A percentile compares a stretch with the other conserved stretches of the same genome.
Evolutionary conservation across 2,329 filamentous ascomycete species (phyloP).

Genomic region (Curvularia eragrostidis): DNA sequence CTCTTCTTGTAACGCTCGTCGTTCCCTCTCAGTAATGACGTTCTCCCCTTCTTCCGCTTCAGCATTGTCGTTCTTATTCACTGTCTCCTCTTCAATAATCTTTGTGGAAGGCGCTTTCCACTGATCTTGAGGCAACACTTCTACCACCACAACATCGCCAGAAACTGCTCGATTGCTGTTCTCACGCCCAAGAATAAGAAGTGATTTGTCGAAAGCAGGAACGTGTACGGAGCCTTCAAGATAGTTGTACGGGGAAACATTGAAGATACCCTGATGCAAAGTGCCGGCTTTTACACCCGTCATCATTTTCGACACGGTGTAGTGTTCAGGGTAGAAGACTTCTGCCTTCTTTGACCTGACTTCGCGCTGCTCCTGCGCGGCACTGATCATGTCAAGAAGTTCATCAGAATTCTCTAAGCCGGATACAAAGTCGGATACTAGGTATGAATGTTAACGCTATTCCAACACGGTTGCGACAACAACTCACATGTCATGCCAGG

Average conservation of each 20-base stretch:
- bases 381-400: conserved; percentile 91
- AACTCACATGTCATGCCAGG: conserved; percentile 64
- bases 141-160: conserved; percentile 90
- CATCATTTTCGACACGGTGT: conserved; percentile 88
- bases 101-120: conserved; percentile 97
- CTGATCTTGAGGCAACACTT: conserved; percentile 90
- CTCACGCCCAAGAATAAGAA: conserved; percentile 88
- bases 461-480: background rate
- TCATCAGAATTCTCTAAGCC: conserved; percentile 83
- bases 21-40: conserved; percentile 87
- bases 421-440: conserved; percentile 74
- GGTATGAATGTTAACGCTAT: conserved; percentile 18
- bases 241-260: conserved; percentile 97
- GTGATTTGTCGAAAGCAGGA: conserved; percentile 84
- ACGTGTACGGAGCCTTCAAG: conserved; percentile 92
- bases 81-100: conserved; percentile 89
- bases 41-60: conserved; percentile 76
- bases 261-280: conserved; percentile 93
- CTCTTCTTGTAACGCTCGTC: conserved; percentile 86
- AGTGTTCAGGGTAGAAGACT: conserved; percentile 88
- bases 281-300: conserved; percentile 89
- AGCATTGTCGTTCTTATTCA: conserved; percentile 93
- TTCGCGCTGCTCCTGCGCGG: conserved; percentile 72
- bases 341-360: conserved; percentile 70
- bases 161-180: conserved; percentile 95